Conservation (phyloP, 306 rosid genomes). For the Rosa multiflora region DNA sequence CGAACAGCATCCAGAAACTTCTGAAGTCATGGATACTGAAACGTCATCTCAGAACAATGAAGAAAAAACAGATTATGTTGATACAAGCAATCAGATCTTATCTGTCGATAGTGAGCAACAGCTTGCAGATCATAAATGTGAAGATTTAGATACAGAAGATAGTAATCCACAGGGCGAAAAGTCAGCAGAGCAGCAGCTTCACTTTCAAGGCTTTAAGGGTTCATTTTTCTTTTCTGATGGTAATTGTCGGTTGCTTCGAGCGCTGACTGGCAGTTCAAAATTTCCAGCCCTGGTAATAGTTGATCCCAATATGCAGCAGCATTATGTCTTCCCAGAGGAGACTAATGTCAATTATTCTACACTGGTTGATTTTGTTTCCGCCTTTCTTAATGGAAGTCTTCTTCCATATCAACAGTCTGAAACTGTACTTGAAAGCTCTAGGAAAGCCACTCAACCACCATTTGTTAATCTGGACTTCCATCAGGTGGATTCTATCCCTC, state of each 20-base stretch:
- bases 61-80: constrained; percentile 39
- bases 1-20: constrained; percentile 40
- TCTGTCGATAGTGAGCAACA: constrained; percentile 41
- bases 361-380: constrained; percentile 51
- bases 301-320: constrained; percentile 76
- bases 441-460: constrained; percentile 67
- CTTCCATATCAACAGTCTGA: constrained; percentile 66
- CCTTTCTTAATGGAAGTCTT: constrained; percentile 68
- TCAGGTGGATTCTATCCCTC: constrained; percentile 84
- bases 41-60: constrained; percentile 39
- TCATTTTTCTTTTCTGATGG: constrained; percentile 87
- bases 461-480: constrained; percentile 91
- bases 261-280: constrained; percentile 61
- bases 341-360: constrained; percentile 50
- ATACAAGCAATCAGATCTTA: constrained; percentile 31
- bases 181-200: constrained; percentile 39
- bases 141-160: constrained; percentile 32
- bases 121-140: constrained; percentile 34
- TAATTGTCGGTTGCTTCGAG: constrained; percentile 63
- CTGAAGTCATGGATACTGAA: constrained; percentile 29
- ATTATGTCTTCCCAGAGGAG: constrained; percentile 61
- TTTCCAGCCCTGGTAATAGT: constrained; percentile 75
- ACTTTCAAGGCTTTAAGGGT: constrained; percentile 56
- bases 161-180: constrained; percentile 26
- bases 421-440: constrained; percentile 43